Conservation (phyloP, 371 early-diverging fungal species). For the Dichotomocladium elegans region DNA sequence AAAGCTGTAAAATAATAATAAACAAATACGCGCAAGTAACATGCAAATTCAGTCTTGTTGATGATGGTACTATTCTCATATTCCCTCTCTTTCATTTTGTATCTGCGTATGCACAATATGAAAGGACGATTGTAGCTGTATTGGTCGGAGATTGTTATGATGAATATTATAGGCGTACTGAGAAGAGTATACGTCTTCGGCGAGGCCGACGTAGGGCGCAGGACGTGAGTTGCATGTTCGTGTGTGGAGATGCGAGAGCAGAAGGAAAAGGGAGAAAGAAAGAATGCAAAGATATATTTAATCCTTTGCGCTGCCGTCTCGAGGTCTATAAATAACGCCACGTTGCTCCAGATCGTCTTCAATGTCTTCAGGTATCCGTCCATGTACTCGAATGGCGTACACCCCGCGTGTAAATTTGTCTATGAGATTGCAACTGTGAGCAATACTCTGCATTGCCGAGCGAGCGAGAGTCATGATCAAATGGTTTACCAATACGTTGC, state of each 20-base stretch:
- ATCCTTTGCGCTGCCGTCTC: slow-evolving; percentile 68
- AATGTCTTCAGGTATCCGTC: slow-evolving; percentile 86
- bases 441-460: neutral
- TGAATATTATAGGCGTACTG: too few species aligned
- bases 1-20: too few species aligned
- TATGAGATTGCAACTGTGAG: slow-evolving; percentile 11
- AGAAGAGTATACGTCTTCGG: too few species aligned
- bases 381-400: slow-evolving; percentile 89
- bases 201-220: too few species aligned
- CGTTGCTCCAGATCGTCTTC: slow-evolving; percentile 74
- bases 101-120: too few species aligned
- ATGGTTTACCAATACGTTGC: slow-evolving; percentile 69
- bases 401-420: slow-evolving; percentile 82
- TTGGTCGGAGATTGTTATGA: neutral
- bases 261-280: neutral
- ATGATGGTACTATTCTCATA: too few species aligned
- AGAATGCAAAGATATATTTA: neutral
- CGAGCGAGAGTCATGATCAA: neutral
- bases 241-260: too few species aligned
- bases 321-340: slow-evolving; percentile 80
- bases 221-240: too few species aligned
- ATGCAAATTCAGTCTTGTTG: too few species aligned
- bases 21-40: too few species aligned
- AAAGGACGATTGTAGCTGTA: too few species aligned
- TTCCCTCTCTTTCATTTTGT: too few species aligned